Evolutionary conservation across 176 grass and related monocot species (phyloP).

Genomic region (Avena sativa): DNA sequence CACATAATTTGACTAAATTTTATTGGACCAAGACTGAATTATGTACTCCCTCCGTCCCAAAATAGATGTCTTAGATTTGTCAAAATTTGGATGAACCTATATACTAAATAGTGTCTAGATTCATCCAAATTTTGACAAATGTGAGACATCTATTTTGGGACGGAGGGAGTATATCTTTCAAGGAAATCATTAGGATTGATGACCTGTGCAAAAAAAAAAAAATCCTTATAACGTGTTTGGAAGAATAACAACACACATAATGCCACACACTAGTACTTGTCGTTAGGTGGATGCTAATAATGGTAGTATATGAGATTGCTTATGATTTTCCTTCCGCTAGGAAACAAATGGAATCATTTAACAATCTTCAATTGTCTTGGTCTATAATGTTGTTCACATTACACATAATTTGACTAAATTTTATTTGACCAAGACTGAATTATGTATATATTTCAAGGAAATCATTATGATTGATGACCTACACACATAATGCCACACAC

Average conservation of each 20-base stretch:
- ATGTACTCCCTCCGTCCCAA: too few relatives aligned
- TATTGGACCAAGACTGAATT: background rate
- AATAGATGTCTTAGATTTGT: too few relatives aligned
- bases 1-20: background rate
- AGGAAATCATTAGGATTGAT: background rate
- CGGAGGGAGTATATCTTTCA: too few relatives aligned
- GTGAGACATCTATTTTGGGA: too few relatives aligned
- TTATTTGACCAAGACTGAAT: background rate
- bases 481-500: background rate
- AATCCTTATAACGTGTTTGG: background rate
- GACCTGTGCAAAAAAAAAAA: background rate
- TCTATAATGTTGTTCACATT: too few relatives aligned
- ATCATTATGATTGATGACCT: background rate
- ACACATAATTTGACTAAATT: background rate
- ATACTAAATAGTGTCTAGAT: too few relatives aligned
- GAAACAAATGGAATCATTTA: too few relatives aligned
- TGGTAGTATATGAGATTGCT: background rate
- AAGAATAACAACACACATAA: background rate
- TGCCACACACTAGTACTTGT: background rate
- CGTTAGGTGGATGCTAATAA: background rate
- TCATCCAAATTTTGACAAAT: too few relatives aligned
- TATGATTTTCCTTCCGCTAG: background rate
- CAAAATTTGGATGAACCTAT: too few relatives aligned
- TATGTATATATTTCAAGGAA: background rate
- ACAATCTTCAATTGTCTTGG: too few relatives aligned